Base-by-base conservation (phyloP, 2,329 filamentous ascomycete genomes). In the Aureobasidium sp. region DNA sequence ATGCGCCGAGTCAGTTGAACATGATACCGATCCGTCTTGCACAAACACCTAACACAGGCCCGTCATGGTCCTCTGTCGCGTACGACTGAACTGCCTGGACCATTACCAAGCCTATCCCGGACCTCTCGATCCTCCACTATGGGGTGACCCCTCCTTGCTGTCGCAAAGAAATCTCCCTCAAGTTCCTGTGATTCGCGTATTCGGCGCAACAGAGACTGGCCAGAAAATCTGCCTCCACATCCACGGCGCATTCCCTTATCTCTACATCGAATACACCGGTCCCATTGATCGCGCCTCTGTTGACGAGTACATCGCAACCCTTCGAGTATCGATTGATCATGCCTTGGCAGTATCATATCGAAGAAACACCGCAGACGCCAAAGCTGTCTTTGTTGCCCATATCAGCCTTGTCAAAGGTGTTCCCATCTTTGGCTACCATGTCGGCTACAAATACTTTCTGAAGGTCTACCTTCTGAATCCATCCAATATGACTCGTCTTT, bases 161-260 rank as follows among this genome's bases (percentile, higher is more conserved):
- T 79, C 78, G 52, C 76, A 82, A 63, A 77, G 80, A 65, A 86
- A 84, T 63, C 83, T 84, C 37, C 87, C 89, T 10, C 88, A 86
- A 66, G 86, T 97, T 0, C 93, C 94, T 0, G 85, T 97, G 11
- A 86, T 99, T 63, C 86, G 94, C 66, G 83, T 95, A 11, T 99
- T 97, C 75, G 94, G 94, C 0, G 87, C 91, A 3, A 97, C 93
- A 0, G 91, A 96, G 72, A 94, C 91, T 0, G 94, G 94, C 0
- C 92, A 97, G 75, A 97, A 95, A 71, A 91, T 97, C 16, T 97
- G 94, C 76, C 90, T 90, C 34, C 94, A 99, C 77, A 85, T 99
- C 61, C 94, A 97, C 74, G 94, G 95, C 63, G 91, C 90, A 27
- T 92, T 99, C 69, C 94, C 94, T 1, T 99, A 99, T 71, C 78